Conservation (phyloP, 169 alveolate species). For the Cryptosporidium ubiquitum region DNA sequence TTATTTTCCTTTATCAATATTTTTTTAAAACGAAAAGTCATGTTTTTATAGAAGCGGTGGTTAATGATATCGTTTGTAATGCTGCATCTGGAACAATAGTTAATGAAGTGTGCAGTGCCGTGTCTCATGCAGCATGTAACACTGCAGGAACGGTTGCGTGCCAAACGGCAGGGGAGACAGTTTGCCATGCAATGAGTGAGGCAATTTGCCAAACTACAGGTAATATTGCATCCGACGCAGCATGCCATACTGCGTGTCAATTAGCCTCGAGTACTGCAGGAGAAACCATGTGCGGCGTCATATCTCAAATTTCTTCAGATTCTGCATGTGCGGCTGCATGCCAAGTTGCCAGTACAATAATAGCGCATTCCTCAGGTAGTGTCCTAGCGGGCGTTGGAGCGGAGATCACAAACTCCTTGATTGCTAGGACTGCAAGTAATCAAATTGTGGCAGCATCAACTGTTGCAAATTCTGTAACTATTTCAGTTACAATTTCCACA, state of each 20-base stretch:
- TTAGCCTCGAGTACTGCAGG: slow-evolving; percentile 26
- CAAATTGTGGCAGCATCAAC: background rate
- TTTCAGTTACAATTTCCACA: slow-evolving; percentile 31
- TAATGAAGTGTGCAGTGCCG: slow-evolving; percentile 18
- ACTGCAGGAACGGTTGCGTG: slow-evolving; percentile 26
- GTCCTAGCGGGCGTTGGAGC: slow-evolving; percentile 14
- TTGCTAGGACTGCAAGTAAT: background rate
- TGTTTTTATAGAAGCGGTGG: background rate
- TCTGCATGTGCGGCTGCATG: slow-evolving; percentile 38
- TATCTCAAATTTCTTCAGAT: slow-evolving; percentile 61
- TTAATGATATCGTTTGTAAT: background rate
- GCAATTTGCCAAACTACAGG: slow-evolving; percentile 36
- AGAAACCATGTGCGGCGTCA: slow-evolving; percentile 32
- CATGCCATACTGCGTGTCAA: slow-evolving; percentile 64
- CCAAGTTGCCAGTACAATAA: background rate
- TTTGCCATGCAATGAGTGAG: slow-evolving; percentile 5
- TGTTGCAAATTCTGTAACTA: slow-evolving; percentile 16
- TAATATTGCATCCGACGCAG: slow-evolving; percentile 15
- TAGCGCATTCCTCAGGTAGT: background rate
- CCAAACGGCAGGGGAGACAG: slow-evolving; percentile 44
- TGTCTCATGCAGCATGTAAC: slow-evolving; percentile 37
- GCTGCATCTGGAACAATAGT: background rate
- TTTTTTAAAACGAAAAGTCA: background rate
- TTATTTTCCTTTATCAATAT: background rate
- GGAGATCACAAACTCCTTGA: slow-evolving; percentile 1